These are phyloP conservation scores for Solanum peruvianum DNA, from an alignment of 257 asterid genomes.

Conservation along the genomic window DNA sequence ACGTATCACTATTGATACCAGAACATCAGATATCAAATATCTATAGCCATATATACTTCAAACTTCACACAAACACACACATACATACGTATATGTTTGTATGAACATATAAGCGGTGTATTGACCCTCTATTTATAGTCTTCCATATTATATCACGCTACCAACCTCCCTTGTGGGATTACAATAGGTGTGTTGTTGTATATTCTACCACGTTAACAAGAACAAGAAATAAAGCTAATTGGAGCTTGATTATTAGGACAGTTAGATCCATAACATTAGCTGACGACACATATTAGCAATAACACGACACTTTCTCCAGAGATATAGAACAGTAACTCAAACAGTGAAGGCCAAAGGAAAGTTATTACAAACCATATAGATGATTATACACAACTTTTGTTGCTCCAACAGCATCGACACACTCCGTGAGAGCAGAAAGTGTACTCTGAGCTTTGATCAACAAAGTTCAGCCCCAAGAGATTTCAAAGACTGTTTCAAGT, in stretches of 20 bases:
- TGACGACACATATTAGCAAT: background rate
- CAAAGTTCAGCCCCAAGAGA: conserved; percentile 75
- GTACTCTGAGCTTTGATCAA: conserved; percentile 66
- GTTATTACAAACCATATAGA: conserved; percentile 57
- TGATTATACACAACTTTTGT: conserved; percentile 69
- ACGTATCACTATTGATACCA: background rate
- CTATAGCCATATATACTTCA: background rate
- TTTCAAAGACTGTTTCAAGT: conserved; percentile 57
- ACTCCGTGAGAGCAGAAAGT: conserved; percentile 52
- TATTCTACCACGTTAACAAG: background rate
- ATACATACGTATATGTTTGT: background rate
- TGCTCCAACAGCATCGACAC: conserved; percentile 59
- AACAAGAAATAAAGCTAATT: background rate
- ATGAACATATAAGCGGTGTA: background rate
- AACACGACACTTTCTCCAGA: background rate
- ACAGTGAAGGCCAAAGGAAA: background rate
- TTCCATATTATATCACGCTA: background rate
- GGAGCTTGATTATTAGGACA: background rate
- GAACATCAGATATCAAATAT: background rate
- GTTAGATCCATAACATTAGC: background rate
- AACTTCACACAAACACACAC: background rate
- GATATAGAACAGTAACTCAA: background rate
- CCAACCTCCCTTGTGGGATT: background rate
- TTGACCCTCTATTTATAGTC: background rate
- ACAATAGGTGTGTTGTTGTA: background rate